Conservation (phyloP, 2,329 filamentous ascomycete genomes). For the Colletotrichum sidae region DNA sequence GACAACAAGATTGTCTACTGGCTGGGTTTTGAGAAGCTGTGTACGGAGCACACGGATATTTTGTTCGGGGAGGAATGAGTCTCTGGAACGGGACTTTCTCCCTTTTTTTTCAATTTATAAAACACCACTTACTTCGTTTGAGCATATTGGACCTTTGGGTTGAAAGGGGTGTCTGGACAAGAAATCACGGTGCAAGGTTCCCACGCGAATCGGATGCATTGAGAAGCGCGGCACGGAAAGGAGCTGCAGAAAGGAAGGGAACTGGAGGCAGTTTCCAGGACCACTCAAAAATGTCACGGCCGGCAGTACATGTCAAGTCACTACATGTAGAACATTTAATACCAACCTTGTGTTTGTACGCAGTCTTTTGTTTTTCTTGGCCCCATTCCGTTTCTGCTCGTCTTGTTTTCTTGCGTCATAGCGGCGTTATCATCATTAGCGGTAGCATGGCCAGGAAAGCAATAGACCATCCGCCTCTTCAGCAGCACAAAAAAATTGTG, state of each 20-base stretch:
- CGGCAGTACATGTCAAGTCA: constrained; percentile 22
- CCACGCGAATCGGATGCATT: constrained; percentile 18
- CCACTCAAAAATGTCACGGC: constrained; percentile 25
- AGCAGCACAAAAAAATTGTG: constrained; percentile 1
- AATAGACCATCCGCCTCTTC: constrained; percentile 20
- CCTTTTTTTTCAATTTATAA: background rate
- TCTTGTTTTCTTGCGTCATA: constrained; percentile 10
- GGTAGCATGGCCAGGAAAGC: constrained; percentile 19
- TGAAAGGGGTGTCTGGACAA: constrained; percentile 20
- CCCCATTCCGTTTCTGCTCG: background rate
- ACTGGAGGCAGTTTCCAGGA: background rate
- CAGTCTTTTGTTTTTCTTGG: background rate
- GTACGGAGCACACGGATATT: constrained; percentile 30
- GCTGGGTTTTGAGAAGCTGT: constrained; percentile 36
- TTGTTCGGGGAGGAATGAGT: constrained; percentile 34
- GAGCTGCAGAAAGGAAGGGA: constrained; percentile 6
- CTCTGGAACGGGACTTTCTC: background rate
- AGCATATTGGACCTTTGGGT: constrained; percentile 23
- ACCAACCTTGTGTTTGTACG: constrained; percentile 15
- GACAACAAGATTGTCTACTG: constrained; percentile 32
- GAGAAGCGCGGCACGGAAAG: constrained; percentile 10
- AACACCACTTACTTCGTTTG: background rate
- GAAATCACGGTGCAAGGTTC: constrained; percentile 9
- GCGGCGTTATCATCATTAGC: constrained; percentile 13
- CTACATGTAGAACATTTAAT: constrained; percentile 27